Evolutionary conservation across 257 asterid genomes (phyloP).

Genomic region (Solanum microdontum): DNA sequence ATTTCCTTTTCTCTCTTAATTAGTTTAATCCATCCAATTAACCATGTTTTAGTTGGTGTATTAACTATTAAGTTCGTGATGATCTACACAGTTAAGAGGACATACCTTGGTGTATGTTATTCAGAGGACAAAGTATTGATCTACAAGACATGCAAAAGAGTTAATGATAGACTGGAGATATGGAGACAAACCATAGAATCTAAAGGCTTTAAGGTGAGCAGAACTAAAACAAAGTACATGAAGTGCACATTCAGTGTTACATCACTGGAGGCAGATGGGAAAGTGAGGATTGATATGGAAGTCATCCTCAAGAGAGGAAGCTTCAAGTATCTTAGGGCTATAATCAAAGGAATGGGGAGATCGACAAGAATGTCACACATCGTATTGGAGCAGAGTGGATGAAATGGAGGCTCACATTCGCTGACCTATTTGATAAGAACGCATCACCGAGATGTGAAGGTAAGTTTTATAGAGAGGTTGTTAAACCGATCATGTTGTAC

Average conservation of each 20-base stretch:
- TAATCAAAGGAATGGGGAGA: neutral
- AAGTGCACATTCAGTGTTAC: neutral
- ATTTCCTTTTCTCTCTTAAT: neutral
- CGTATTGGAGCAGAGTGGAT: neutral
- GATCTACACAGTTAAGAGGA: neutral
- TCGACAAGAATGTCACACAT: neutral
- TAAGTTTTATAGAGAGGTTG: neutral
- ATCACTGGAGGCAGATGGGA: neutral
- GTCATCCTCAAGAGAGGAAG: neutral
- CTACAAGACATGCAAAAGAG: neutral
- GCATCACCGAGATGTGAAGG: neutral
- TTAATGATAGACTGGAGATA: neutral
- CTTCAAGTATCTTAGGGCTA: neutral
- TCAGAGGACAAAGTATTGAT: neutral
- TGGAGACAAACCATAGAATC: neutral
- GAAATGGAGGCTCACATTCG: neutral
- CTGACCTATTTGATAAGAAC: neutral
- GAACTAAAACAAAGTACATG: neutral
- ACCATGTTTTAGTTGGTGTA: neutral
- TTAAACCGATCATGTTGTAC: neutral
- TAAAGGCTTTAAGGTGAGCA: neutral
- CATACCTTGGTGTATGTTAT: neutral
- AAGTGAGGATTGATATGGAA: neutral
- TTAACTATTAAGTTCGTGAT: neutral
- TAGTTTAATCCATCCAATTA: neutral